These are phyloP conservation scores for Cyathus striatus DNA, from an alignment of 768 basidiomycete species.

Conservation along the genomic window DNA sequence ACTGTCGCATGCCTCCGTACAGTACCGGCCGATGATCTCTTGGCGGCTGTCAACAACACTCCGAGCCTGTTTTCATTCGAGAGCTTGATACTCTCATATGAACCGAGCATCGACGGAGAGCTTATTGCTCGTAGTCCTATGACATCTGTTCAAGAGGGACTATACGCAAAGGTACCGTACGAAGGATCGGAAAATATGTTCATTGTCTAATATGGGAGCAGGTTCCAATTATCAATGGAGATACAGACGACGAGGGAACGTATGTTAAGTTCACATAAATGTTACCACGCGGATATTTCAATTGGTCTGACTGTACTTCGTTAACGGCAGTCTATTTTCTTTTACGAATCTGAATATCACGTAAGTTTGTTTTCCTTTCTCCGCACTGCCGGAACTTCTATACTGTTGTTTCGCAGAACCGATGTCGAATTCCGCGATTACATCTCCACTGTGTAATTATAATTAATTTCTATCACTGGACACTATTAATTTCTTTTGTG, in stretches of 20 bases:
- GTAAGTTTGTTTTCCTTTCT: slow-evolving; percentile 8
- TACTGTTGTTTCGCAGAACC: slow-evolving; percentile 11
- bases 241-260: slow-evolving; percentile 39
- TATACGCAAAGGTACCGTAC: slow-evolving; percentile 21
- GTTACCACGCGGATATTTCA: background rate
- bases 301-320: background rate
- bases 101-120: slow-evolving; percentile 31
- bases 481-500: background rate
- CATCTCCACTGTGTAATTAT: slow-evolving; percentile 9
- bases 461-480: background rate
- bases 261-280: slow-evolving; percentile 7
- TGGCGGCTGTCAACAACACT: slow-evolving; percentile 21
- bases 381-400: slow-evolving; percentile 9
- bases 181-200: slow-evolving; percentile 4
- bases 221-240: slow-evolving; percentile 24
- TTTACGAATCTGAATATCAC: slow-evolving; percentile 13
- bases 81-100: slow-evolving; percentile 25
- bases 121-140: slow-evolving; percentile 28
- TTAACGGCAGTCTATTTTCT: slow-evolving; percentile 10
- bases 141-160: slow-evolving; percentile 24
- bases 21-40: slow-evolving; percentile 22
- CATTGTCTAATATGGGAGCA: slow-evolving; percentile 16
- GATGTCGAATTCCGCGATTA: slow-evolving; percentile 10
- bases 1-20: slow-evolving; percentile 27
- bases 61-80: slow-evolving; percentile 19